Conservation (phyloP, 2,329 filamentous ascomycete species). For the Elsinoe ampelina region DNA sequence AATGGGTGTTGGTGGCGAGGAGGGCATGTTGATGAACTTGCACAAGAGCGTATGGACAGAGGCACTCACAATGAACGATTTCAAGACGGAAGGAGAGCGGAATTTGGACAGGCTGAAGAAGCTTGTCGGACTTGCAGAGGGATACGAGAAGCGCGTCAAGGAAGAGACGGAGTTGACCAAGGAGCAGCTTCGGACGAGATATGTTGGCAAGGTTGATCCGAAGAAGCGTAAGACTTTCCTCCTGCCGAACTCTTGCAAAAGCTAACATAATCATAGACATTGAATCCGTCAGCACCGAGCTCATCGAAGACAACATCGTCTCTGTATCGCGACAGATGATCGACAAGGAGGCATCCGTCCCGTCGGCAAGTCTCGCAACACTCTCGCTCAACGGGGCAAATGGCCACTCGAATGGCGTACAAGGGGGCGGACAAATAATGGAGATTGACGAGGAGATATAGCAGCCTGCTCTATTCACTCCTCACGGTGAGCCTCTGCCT, state of each 20-base stretch:
- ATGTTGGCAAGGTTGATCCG: conserved; percentile 96
- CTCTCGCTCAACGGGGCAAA: conserved; percentile 35
- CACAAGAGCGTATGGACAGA: conserved; percentile 99
- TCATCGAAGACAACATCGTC: conserved; percentile 99
- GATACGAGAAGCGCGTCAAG: conserved; percentile 97
- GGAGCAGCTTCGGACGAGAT: conserved; percentile 96
- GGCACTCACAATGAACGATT: conserved; percentile 93
- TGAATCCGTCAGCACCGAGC: conserved; percentile 87
- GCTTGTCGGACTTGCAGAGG: conserved; percentile 81
- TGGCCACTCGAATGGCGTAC: conserved; percentile 27
- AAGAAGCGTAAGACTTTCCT: conserved; percentile 80
- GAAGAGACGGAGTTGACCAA: conserved; percentile 96
- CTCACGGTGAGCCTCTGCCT: background rate
- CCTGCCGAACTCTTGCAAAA: background rate
- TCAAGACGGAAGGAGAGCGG: conserved; percentile 69
- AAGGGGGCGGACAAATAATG: conserved; percentile 42
- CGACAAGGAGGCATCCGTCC: conserved; percentile 94
- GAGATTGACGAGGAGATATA: conserved; percentile 13
- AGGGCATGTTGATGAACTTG: conserved; percentile 99
- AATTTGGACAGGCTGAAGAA: conserved; percentile 85
- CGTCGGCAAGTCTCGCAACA: conserved; percentile 46
- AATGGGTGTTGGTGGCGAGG: conserved; percentile 55
- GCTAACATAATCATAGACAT: conserved; percentile 47
- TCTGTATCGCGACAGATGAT: conserved; percentile 99
- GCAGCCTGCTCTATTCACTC: background rate